Evolutionary conservation across 78 protist genomes (phyloP), one percentile per base, ranked within the genome.

Genomic region (Chrysochromulina parva): DNA sequence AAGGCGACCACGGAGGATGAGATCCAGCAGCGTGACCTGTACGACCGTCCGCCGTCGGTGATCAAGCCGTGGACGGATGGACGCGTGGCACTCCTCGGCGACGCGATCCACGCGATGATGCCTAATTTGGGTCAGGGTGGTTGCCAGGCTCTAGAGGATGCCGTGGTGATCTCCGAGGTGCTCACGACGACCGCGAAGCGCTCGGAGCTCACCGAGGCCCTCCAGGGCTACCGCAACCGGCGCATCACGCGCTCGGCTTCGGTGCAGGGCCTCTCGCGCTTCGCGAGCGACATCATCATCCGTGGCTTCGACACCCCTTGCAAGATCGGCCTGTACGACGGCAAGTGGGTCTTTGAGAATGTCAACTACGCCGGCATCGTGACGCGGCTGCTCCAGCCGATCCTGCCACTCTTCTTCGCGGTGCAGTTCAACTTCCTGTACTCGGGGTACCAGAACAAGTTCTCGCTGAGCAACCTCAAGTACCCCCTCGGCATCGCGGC

Each of bases 101-200:
- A 76, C 85, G 55, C 85, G 26, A 14, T 76, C 19, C 85, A 76
- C 58, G 85, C 85, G 58, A 76, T 76, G 85, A 76, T 76, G 85
- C 85, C 85, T 1, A 76, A 76, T 47, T 59, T 76, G 38, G 85
- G 85, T 11, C 85, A 76, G 58, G 85, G 85, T 47, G 85, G 85
- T 11, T 76, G 85, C 58, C 85, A 76, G 58, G 85, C 85, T 10
- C 3, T 76, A 57, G 85, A 76, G 58, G 85, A 76, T 11, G 85
- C 60, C 19, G 5, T 1, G 59, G 85, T 76, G 11, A 1, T 76
- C 9, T 1, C 60, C 13, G 60, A 76, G 85, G 59, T 52, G 85
- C 85, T 76, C 60, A 52, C 26, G 11, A 5, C 76, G 48, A 2
- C 48, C 48, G 1, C 10, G 13, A 22, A 28, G 3, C 50, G 3